Evolutionary conservation across 2,329 filamentous ascomycete species (phyloP).

Genomic region (Monilinia aucupariae): DNA sequence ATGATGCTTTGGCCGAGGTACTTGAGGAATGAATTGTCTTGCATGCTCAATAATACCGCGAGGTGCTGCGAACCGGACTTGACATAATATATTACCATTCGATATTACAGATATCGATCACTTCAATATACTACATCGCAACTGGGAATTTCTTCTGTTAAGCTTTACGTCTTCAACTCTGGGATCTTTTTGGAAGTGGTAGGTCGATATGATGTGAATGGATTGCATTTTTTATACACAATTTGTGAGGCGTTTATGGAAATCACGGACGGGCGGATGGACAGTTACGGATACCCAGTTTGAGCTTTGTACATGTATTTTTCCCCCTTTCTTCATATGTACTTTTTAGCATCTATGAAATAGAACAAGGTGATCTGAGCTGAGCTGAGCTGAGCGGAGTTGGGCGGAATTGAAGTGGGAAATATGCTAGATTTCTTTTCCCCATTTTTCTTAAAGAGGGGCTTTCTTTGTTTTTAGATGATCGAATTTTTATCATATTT

Average conservation of each 20-base stretch:
- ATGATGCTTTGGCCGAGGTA: slow-evolving; percentile 32
- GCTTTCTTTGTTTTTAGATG: too few species aligned
- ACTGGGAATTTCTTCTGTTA: background rate
- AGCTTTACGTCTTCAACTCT: background rate
- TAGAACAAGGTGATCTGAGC: background rate
- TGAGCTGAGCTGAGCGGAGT: too few species aligned
- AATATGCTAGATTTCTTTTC: too few species aligned
- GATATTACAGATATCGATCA: background rate
- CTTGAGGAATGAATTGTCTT: slow-evolving; percentile 20
- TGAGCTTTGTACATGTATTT: background rate
- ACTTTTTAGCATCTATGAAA: background rate
- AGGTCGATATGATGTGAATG: background rate
- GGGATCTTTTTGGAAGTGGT: background rate
- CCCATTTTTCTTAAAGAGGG: too few species aligned
- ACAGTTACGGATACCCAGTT: slow-evolving; percentile 5
- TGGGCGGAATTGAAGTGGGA: too few species aligned
- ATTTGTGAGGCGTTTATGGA: background rate
- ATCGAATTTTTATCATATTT: too few species aligned
- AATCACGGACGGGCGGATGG: background rate
- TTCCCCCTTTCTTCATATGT: background rate
- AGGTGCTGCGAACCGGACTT: background rate
- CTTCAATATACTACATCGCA: background rate
- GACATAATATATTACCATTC: background rate
- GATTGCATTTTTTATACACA: background rate
- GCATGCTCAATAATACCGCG: too few species aligned